Evolutionary conservation across 805 yeast genomes (phyloP).

Genomic region (Phaffomyces opuntiae): DNA sequence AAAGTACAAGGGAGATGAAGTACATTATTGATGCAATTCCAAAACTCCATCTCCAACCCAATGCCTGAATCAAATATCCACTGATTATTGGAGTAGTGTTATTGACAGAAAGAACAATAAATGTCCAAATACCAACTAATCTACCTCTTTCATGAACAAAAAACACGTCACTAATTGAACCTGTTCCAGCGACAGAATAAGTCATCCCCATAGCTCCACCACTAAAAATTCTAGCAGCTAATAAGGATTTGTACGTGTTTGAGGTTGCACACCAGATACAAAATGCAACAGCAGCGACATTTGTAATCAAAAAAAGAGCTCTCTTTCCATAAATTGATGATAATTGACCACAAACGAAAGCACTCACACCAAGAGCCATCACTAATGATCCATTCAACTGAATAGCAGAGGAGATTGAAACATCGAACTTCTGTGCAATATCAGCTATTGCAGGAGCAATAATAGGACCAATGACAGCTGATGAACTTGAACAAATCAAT

Average conservation of each 20-base stretch:
- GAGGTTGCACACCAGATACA: conserved; percentile 36
- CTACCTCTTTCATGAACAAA: neutral
- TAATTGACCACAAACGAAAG: conserved; percentile 44
- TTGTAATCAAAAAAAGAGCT: conserved; percentile 33
- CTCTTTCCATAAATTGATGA: conserved; percentile 42
- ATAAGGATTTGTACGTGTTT: conserved; percentile 29
- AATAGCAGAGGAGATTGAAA: conserved; percentile 29
- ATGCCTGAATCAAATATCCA: neutral
- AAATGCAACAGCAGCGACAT: conserved; percentile 30
- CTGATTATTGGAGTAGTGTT: neutral
- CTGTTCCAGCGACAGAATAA: neutral
- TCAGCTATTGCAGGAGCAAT: conserved; percentile 31
- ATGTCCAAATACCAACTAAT: neutral
- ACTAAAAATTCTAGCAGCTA: conserved; percentile 27
- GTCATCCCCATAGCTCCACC: neutral
- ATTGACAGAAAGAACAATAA: neutral
- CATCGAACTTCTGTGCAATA: conserved; percentile 10
- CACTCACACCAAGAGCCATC: conserved; percentile 43
- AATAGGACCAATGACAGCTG: conserved; percentile 40
- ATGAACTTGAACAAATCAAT: conserved; percentile 34
- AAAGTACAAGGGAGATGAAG: neutral
- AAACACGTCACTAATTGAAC: neutral
- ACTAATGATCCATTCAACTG: conserved; percentile 44
- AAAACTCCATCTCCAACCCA: neutral
- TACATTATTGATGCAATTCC: neutral